Percentiles rank a stretch among this genome's conserved stretches.
These are phyloP conservation scores for Acacia melanoxylon DNA, from an alignment of 306 rosid genomes.

Conservation along the genomic window DNA sequence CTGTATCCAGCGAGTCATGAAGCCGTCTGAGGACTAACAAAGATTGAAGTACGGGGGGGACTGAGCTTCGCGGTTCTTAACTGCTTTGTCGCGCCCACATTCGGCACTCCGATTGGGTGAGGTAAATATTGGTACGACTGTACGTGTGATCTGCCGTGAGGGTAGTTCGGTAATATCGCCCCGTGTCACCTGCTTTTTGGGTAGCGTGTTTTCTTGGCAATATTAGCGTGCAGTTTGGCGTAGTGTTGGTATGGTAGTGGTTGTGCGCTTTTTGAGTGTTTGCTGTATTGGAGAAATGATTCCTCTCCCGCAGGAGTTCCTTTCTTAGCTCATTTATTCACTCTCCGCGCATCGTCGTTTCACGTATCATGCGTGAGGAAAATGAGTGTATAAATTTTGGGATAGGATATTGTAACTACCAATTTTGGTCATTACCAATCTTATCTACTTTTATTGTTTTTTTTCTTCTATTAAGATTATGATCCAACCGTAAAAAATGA, in stretches of 20 bases:
- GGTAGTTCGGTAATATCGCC: constrained; percentile 40
- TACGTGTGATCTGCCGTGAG: not conserved
- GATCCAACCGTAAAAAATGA: too few relatives aligned
- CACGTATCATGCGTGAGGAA: constrained; percentile 8
- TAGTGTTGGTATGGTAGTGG: constrained; percentile 44
- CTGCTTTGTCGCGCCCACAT: not conserved
- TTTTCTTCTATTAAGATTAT: too few relatives aligned
- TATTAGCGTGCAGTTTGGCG: constrained; percentile 48
- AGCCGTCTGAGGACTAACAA: not conserved
- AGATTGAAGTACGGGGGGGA: not conserved
- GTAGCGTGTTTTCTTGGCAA: constrained; percentile 88
- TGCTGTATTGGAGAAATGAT: constrained; percentile 21
- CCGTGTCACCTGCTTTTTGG: constrained; percentile 38
- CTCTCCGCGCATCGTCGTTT: constrained; percentile 22
- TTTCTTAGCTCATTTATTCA: not conserved
- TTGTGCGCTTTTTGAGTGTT: constrained; percentile 43
- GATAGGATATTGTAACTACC: too few relatives aligned
- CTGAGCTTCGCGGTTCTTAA: not conserved
- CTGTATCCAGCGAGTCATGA: not conserved
- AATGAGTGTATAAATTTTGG: not conserved
- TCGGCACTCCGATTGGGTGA: not conserved
- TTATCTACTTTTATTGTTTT: too few relatives aligned
- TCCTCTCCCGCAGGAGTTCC: constrained; percentile 16
- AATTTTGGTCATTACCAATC: too few relatives aligned
- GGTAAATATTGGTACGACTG: not conserved